A percentile compares a stretch with the other conserved stretches of the same genome.
Conservation (phyloP, 345 rosid genomes). For the Rhizophora apiculata region DNA sequence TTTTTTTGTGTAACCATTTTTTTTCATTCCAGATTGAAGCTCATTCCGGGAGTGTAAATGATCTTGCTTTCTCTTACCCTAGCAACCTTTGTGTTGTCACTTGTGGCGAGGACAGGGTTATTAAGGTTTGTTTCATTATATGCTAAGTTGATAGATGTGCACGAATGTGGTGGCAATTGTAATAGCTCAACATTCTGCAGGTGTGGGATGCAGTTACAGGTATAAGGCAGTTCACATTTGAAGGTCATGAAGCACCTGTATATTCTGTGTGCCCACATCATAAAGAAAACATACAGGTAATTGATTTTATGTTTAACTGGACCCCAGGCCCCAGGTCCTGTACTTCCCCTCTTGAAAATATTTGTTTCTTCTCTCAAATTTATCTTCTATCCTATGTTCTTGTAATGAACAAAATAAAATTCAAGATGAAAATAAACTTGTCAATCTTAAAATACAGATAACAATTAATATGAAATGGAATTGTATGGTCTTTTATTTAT, state of each 20-base stretch:
- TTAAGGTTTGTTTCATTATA: conserved; percentile 53
- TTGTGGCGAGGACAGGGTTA: conserved; percentile 77
- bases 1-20: conserved; percentile 3
- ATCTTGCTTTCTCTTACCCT: conserved; percentile 77
- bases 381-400: too few relatives aligned
- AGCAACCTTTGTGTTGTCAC: conserved; percentile 65
- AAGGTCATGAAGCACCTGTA: conserved; percentile 90
- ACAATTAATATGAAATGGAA: too few relatives aligned
- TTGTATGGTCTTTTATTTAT: too few relatives aligned
- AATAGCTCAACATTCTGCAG: conserved; percentile 37
- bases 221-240: conserved; percentile 44
- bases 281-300: conserved; percentile 82
- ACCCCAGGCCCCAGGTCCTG: background rate
- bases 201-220: conserved; percentile 87
- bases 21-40: conserved; percentile 66
- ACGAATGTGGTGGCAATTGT: conserved; percentile 15
- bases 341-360: background rate
- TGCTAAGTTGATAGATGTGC: background rate
- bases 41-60: conserved; percentile 78
- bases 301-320: conserved; percentile 4
- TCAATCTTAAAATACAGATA: too few relatives aligned
- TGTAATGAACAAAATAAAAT: too few relatives aligned
- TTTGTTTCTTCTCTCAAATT: too few relatives aligned
- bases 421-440: too few relatives aligned
- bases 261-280: conserved; percentile 80